Conservation (phyloP, 2,329 filamentous ascomycete genomes). For the Colletotrichum ledebouriae region DNA sequence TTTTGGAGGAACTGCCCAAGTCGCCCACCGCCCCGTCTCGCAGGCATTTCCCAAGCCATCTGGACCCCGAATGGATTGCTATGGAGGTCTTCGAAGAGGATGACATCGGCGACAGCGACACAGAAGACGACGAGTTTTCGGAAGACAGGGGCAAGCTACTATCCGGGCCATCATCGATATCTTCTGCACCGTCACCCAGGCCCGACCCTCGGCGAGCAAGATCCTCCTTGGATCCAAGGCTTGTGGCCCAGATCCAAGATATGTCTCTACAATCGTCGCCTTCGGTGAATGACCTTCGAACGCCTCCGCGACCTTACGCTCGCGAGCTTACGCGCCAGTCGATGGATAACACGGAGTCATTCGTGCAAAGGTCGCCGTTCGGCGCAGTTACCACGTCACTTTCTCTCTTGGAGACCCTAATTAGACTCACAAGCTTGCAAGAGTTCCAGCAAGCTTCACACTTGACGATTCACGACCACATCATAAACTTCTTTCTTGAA, state of each 20-base stretch:
- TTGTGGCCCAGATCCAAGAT: slow-evolving; percentile 58
- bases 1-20: slow-evolving; percentile 35
- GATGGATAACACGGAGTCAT: slow-evolving; percentile 46
- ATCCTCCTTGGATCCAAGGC: slow-evolving; percentile 53
- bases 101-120: slow-evolving; percentile 52
- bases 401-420: slow-evolving; percentile 89
- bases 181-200: slow-evolving; percentile 11
- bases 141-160: slow-evolving; percentile 43
- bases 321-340: slow-evolving; percentile 37
- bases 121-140: slow-evolving; percentile 57
- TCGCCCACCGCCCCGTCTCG: not conserved
- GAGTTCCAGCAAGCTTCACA: slow-evolving; percentile 93
- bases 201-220: slow-evolving; percentile 40
- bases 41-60: slow-evolving; percentile 74
- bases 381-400: slow-evolving; percentile 67
- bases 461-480: slow-evolving; percentile 89
- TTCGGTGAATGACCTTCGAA: slow-evolving; percentile 22
- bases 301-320: not conserved
- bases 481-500: slow-evolving; percentile 88
- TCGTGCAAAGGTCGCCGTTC: slow-evolving; percentile 62
- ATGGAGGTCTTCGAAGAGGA: slow-evolving; percentile 83
- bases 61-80: slow-evolving; percentile 93
- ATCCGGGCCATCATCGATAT: slow-evolving; percentile 7
- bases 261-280: slow-evolving; percentile 51
- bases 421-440: slow-evolving; percentile 87